phyloP scores from a whole-genome alignment of 805 yeast genomes.

The Kluyveromyces lactis region DNA sequence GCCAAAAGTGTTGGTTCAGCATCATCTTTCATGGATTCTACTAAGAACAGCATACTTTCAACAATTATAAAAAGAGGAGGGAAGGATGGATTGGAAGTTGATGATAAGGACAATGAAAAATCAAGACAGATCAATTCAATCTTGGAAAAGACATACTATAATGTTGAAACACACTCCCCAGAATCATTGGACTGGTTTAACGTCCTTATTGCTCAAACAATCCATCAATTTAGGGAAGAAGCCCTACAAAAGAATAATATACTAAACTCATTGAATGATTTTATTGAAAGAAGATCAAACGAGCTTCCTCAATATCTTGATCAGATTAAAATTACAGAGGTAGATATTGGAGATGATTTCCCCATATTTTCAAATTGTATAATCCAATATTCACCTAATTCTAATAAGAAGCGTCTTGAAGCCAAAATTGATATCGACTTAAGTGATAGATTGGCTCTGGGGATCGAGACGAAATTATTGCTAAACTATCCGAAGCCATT shows the following conservation, averaged over 20 bases:
- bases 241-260: conserved; percentile 81
- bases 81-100: conserved; percentile 13
- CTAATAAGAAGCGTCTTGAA: conserved; percentile 46
- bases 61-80: conserved; percentile 28
- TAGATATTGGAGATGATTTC: conserved; percentile 89
- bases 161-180: conserved; percentile 77
- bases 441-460: conserved; percentile 78
- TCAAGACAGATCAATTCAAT: conserved; percentile 37
- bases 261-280: conserved; percentile 64
- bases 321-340: conserved; percentile 66
- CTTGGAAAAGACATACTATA: conserved; percentile 85
- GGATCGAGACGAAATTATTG: conserved; percentile 70
- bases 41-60: conserved; percentile 9
- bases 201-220: conserved; percentile 84
- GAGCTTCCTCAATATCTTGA: conserved; percentile 76
- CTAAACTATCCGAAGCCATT: conserved; percentile 76
- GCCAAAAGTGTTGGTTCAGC: conserved; percentile 29
- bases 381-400: conserved; percentile 51
- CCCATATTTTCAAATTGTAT: conserved; percentile 94
- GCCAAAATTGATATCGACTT: conserved; percentile 89
- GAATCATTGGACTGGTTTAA: conserved; percentile 97
- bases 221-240: conserved; percentile 81
- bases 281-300: conserved; percentile 39
- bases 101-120: conserved; percentile 21
- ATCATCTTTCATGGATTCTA: conserved; percentile 13